Base-by-base conservation (phyloP, 2,329 filamentous ascomycete genomes). In the Acrocalymma vagum region DNA sequence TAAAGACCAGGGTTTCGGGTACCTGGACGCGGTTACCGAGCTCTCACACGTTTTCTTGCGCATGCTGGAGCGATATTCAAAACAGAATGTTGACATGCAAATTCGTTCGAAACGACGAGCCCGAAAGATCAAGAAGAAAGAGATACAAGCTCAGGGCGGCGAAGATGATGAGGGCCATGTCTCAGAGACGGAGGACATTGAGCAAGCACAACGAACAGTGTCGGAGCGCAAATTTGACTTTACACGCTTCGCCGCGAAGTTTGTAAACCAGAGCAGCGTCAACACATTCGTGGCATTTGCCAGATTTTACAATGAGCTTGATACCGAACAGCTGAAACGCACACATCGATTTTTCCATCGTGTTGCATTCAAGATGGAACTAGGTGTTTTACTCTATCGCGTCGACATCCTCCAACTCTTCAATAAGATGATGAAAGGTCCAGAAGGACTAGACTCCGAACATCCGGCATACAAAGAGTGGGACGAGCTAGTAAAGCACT, bases 221-320 rank as follows among this genome's bases (percentile, higher is more conserved):
- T 86, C 82, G 27, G 94, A 99, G 67, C 85, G 94, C 36, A 95
- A 93, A 57, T 99, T 99, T 65, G 90, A 97, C 71, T 99, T 99
- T 65, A 84, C 81, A 43, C 83, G 87, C 3, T 97, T 96, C 64
- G 78, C 88, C 9, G 79, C 82, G 20, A 87, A 88, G 38, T 97
- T 97, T 60, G 81, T 88, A 30, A 87, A 86, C 0, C 92, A 97
- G 65, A 84, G 82, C 37, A 92, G 91, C 16, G 84, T 99, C 29
- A 86, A 97, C 66, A 95, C 93, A 0, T 99, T 96, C 63, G 79
- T 95, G 20, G 78, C 83, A 3, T 91, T 96, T 50, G 84, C 86
- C 1, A 82, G 79, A 30, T 93, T 85, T 71, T 96, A 95, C 71
- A 80, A 78, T 26, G 94, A 99, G 51, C 78, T 99, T 9, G 81